Conservation (phyloP, 2,329 filamentous ascomycete species). For the Fusarium cicatricum region DNA sequence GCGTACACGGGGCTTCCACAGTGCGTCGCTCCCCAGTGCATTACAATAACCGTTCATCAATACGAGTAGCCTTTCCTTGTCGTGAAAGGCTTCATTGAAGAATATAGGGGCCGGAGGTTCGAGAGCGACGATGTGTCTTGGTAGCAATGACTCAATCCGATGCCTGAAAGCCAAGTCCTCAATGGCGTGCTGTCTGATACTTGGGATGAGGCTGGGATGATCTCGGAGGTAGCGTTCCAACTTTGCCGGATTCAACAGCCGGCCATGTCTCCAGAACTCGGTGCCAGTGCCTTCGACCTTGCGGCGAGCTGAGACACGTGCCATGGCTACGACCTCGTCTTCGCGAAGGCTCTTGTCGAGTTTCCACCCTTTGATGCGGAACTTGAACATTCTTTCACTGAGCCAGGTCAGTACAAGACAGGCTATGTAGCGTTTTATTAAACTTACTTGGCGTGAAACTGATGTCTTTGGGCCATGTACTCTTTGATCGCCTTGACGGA, state of each 20-base stretch:
- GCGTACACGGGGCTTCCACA: too few species aligned
- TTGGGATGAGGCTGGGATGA: too few species aligned
- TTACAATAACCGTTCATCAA: too few species aligned
- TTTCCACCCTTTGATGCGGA: conserved; percentile 10
- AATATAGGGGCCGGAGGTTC: too few species aligned
- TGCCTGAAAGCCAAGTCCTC: too few species aligned
- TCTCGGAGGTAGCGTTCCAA: not conserved
- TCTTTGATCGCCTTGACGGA: not conserved
- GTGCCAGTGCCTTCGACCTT: not conserved
- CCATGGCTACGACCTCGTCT: conserved; percentile 3
- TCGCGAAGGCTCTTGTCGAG: conserved; percentile 3
- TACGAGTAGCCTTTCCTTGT: too few species aligned
- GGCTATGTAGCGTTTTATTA: not conserved
- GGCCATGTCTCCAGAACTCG: conserved; percentile 7
- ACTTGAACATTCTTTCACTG: conserved; percentile 12
- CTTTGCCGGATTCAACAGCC: not conserved
- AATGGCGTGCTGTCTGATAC: too few species aligned
- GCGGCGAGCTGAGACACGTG: conserved; percentile 1
- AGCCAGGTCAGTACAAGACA: too few species aligned
- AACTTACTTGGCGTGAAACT: not conserved
- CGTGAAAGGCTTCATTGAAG: too few species aligned
- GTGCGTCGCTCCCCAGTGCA: too few species aligned
- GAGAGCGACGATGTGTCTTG: too few species aligned
- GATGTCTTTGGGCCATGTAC: not conserved
- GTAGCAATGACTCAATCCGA: too few species aligned